Evolutionary conservation across 2,329 filamentous ascomycete genomes (phyloP).

Genomic region (Fusarium sp.): DNA sequence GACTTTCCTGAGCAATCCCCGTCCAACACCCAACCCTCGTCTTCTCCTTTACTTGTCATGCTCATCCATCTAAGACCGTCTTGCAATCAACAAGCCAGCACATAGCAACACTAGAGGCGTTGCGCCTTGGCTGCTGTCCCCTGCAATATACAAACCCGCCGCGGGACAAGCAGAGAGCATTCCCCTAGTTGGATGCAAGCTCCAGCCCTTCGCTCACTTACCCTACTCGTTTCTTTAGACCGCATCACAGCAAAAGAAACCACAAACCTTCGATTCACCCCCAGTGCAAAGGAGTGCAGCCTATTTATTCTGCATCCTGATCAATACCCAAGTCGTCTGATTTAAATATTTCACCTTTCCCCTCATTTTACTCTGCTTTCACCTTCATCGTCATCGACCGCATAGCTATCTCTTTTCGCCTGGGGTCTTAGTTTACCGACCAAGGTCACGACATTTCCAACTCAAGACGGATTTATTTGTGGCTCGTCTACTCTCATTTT

Average conservation of each 20-base stretch:
- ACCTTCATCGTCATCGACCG: conserved; percentile 2
- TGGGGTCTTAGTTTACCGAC: conserved; percentile 5
- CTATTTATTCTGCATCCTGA: conserved; percentile 29
- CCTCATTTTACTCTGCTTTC: neutral
- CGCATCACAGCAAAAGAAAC: conserved; percentile 30
- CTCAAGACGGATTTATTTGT: neutral
- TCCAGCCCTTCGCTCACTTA: conserved; percentile 13
- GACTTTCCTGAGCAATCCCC: conserved; percentile 14
- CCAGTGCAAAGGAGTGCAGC: conserved; percentile 38
- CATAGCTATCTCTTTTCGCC: neutral
- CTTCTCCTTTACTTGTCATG: conserved; percentile 20
- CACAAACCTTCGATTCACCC: conserved; percentile 34
- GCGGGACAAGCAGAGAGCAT: conserved; percentile 26
- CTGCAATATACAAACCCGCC: conserved; percentile 25
- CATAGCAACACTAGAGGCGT: conserved; percentile 24
- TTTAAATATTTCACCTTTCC: conserved; percentile 2
- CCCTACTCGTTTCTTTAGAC: conserved; percentile 39
- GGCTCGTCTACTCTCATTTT: neutral
- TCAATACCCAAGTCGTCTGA: neutral
- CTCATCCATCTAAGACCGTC: conserved; percentile 21
- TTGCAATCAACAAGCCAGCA: conserved; percentile 22
- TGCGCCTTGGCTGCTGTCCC: conserved; percentile 18
- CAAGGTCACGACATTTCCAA: conserved; percentile 3
- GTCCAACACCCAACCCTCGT: conserved; percentile 27
- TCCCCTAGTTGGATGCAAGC: conserved; percentile 18